Percentiles rank a stretch among this genome's conserved stretches.
phyloP scores from a whole-genome alignment of 306 rosid species.

The Lablab purpureus region DNA sequence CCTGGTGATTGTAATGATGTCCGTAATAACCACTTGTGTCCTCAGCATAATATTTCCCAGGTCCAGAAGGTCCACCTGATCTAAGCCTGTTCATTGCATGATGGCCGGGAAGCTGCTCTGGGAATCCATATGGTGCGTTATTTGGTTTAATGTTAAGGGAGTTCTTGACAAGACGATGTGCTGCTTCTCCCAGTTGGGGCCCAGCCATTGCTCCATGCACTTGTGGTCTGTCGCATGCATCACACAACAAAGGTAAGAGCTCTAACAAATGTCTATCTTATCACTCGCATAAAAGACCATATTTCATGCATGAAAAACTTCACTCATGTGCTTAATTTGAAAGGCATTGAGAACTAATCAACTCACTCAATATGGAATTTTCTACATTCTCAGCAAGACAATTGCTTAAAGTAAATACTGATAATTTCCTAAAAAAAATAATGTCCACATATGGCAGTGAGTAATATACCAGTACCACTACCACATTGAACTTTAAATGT shows the following conservation, averaged over 20 bases:
- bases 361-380: slow-evolving; percentile 17
- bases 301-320: slow-evolving; percentile 34
- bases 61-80: slow-evolving; percentile 75
- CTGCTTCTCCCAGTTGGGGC: slow-evolving; percentile 89
- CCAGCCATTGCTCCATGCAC: slow-evolving; percentile 91
- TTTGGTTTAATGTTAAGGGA: slow-evolving; percentile 69
- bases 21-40: slow-evolving; percentile 61
- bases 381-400: slow-evolving; percentile 5
- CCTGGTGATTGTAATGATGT: slow-evolving; percentile 64
- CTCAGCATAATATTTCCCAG: slow-evolving; percentile 70
- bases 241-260: slow-evolving; percentile 35
- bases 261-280: background rate
- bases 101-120: slow-evolving; percentile 67
- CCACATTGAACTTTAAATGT: slow-evolving; percentile 29
- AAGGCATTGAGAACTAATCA: slow-evolving; percentile 24
- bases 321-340: slow-evolving; percentile 27
- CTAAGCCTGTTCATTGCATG: slow-evolving; percentile 59
- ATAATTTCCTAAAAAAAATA: slow-evolving; percentile 10
- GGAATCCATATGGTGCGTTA: slow-evolving; percentile 59
- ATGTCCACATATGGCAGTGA: background rate
- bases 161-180: slow-evolving; percentile 92
- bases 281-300: slow-evolving; percentile 18
- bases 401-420: slow-evolving; percentile 18
- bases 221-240: slow-evolving; percentile 67
- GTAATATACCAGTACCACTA: slow-evolving; percentile 3